Evolutionary conservation across 1,284 basidiomycete genomes (phyloP), one percentile per base, ranked within the genome.

Genomic region (Psilocybe mexicana): DNA sequence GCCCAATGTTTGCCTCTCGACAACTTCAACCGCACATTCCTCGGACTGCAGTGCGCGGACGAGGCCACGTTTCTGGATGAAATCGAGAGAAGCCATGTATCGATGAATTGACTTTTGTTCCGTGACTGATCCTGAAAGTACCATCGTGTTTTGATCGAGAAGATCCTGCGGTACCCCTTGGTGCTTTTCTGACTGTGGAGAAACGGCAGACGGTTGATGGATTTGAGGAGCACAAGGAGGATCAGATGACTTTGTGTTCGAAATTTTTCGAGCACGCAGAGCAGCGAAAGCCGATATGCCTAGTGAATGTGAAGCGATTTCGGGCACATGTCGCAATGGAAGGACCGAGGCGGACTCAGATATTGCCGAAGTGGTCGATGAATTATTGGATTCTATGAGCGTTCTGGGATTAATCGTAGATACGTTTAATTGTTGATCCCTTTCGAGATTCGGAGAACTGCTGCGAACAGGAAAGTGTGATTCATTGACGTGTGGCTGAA

Each of bases 41-140:
- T 63, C 68, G 18, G 77, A 76, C 6, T 74, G 70, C 23, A 92
- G 74, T 12, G 72, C 69, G 6, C 77, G 78, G 35, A 87, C 76
- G 1, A 92, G 72, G 10, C 74, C 75, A 52, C 82, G 83, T 64
- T 85, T 86, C 68, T 91, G 88, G 3, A 90, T 73, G n/a, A 90
- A 60, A 26, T 82, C 74, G 55, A 90, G 67, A 14, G 87, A 90
- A 14, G 82, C 82, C 69, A 92, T 75, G 65, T 90, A 92, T 26
- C 76, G 79, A 68, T 90, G 87, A n/a, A 67, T 53, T n/a, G 64
- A 69, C 7, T 58, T 52, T 8, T 80, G 75, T 38, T 58, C 63
- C n/a, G 59, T 55, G 69, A 70, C 70, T 14, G 62, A 51, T 3
- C 69, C 64, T 5, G 81, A 79, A 42, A 85, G 71, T 14, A 65